Conservation (phyloP, 163 green algal species). For the Chlamydomonas reinhardtii region DNA sequence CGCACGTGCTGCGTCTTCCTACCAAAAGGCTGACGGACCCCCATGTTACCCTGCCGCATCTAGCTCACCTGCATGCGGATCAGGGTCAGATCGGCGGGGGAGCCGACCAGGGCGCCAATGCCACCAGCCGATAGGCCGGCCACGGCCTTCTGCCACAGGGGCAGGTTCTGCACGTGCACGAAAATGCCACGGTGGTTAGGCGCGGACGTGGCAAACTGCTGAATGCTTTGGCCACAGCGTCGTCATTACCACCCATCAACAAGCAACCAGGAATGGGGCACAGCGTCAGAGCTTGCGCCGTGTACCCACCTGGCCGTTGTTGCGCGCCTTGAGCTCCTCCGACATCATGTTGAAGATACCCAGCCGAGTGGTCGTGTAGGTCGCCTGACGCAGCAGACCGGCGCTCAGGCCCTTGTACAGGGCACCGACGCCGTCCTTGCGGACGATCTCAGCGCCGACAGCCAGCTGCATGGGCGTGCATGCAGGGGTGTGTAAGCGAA, state of each 20-base stretch:
- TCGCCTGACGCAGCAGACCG: slow-evolving; percentile 94
- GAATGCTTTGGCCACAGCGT: no score
- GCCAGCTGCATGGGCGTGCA: slow-evolving; percentile 63
- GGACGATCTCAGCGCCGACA: slow-evolving; percentile 88
- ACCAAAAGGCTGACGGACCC: not conserved
- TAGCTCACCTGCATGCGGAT: slow-evolving; percentile 94
- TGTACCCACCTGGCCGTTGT: slow-evolving; percentile 70
- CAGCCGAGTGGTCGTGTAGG: slow-evolving; percentile 98
- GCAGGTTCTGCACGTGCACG: slow-evolving; percentile 73
- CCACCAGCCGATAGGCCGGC: slow-evolving; percentile 91
- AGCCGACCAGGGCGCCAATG: slow-evolving; percentile 95
- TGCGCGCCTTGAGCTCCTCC: slow-evolving; percentile 75
- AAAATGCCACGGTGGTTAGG: no score
- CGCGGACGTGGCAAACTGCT: no score
- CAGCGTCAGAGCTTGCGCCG: no score
- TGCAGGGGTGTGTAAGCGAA: not conserved
- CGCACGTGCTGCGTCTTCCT: no score
- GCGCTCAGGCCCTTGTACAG: slow-evolving; percentile 97
- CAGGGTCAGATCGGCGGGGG: slow-evolving; percentile 96
- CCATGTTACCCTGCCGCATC: no score
- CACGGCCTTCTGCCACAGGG: slow-evolving; percentile 96
- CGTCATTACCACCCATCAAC: no score
- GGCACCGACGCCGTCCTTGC: slow-evolving; percentile 89
- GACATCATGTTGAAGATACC: slow-evolving; percentile 96
- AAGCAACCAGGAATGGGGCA: no score